These are phyloP conservation scores for Eutrema heterophyllum DNA, from an alignment of 345 rosid species.

Conservation along the genomic window DNA sequence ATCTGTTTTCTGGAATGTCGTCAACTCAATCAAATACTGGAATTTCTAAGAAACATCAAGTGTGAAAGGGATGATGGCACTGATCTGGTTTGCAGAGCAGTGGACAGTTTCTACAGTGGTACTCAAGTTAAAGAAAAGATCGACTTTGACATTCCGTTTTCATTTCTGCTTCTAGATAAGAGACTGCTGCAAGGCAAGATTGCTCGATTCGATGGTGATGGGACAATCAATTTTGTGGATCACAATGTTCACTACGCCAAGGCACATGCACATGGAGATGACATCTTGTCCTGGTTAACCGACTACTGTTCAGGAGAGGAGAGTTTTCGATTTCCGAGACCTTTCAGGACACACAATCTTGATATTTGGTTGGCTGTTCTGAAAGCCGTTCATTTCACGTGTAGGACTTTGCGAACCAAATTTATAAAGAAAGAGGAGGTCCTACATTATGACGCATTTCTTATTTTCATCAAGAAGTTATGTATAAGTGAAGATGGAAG, in stretches of 20 bases:
- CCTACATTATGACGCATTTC: neutral
- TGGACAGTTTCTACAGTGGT: neutral
- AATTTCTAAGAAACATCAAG: neutral
- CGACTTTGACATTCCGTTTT: constrained; percentile 8
- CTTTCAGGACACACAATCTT: constrained; percentile 12
- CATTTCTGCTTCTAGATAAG: constrained; percentile 25
- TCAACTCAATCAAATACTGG: constrained; percentile 10
- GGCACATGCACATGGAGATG: constrained; percentile 1
- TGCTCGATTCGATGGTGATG: constrained; percentile 1
- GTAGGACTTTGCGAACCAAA: constrained; percentile 7
- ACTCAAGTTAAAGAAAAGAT: constrained; percentile 16
- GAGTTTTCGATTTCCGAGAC: neutral
- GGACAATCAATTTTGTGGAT: neutral
- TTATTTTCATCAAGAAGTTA: neutral
- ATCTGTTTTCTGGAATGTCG: constrained; percentile 13
- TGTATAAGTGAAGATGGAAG: constrained; percentile 10
- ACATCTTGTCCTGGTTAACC: constrained; percentile 17
- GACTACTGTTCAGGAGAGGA: neutral
- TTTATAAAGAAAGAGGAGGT: neutral
- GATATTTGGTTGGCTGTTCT: constrained; percentile 23
- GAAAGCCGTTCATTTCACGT: constrained; percentile 18
- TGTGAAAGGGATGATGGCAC: constrained; percentile 21
- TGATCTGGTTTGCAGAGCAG: constrained; percentile 13
- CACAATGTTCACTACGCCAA: constrained; percentile 7
- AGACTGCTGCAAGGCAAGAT: constrained; percentile 1